phyloP scores from a whole-genome alignment of 768 basidiomycete species.

The Leccinum obscurum region DNA sequence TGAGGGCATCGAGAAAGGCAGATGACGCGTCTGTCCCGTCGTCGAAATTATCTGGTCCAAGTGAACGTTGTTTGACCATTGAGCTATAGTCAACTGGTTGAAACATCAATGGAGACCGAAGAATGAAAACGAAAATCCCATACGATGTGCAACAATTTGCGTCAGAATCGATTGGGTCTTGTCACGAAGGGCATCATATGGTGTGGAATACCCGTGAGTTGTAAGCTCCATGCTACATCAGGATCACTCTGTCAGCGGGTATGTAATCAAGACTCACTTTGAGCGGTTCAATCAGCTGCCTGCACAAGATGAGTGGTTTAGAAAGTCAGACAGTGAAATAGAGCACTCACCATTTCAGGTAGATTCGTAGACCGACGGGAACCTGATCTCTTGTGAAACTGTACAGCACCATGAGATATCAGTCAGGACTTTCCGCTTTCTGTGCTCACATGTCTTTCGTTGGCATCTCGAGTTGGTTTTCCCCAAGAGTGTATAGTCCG shows the following conservation, averaged over 20 bases:
- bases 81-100: slow-evolving; percentile 50
- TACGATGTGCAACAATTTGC: slow-evolving; percentile 79
- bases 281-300: slow-evolving; percentile 53
- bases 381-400: slow-evolving; percentile 88
- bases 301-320: slow-evolving; percentile 11
- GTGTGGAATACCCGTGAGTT: slow-evolving; percentile 81
- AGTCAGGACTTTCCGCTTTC: neutral
- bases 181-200: slow-evolving; percentile 75
- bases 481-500: slow-evolving; percentile 77
- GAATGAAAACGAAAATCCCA: slow-evolving; percentile 24
- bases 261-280: slow-evolving; percentile 32
- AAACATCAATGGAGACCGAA: neutral
- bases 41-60: slow-evolving; percentile 74
- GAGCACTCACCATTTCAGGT: slow-evolving; percentile 66
- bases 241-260: slow-evolving; percentile 39
- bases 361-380: slow-evolving; percentile 80
- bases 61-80: slow-evolving; percentile 77
- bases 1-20: slow-evolving; percentile 78
- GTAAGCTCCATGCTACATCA: slow-evolving; percentile 54
- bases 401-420: neutral
- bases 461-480: slow-evolving; percentile 85
- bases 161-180: slow-evolving; percentile 88
- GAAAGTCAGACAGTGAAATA: neutral
- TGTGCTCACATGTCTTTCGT: slow-evolving; percentile 77
- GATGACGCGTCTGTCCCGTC: slow-evolving; percentile 69